Base-by-base conservation (phyloP, 2,329 filamentous ascomycete species). In the Penicillium sp. region DNA sequence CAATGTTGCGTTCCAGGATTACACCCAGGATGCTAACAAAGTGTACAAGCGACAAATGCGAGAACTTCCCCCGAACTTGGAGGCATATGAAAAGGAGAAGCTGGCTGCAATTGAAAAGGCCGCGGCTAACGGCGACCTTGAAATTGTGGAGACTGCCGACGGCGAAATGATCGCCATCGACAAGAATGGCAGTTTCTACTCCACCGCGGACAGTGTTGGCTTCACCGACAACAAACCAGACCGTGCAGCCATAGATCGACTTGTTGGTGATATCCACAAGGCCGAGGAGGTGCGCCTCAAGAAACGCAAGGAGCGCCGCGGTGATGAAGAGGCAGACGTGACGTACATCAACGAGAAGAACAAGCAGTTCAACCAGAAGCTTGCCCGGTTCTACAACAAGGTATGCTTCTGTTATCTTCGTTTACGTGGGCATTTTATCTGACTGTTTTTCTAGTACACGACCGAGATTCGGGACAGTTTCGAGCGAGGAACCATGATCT, bases 331-430 rank as follows among this genome's bases (percentile, higher is more conserved):
- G 48, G 89, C 87, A 27, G 95, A 99, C 76, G 90, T 98, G 68
- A 98, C 93, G 8, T 98, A 96, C 78, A 99, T 99, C 84, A 99
- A 99, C 79, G 92, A 97, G 79, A 97, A 99, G 88, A 99, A 99
- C 83, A 98, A 98, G 83, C 92, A 97, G 82, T 99, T 99, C 81
- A 99, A 99, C 86, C 88, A 96, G 80, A 98, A 99, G 80, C 81
- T 99, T 75, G 83, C 89, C 53, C 84, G 95, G 65, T 99, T 98
- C 80, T 99, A 99, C 78, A 95, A 99, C 79, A 96, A 96, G 78
- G 81, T 83, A 76, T 59, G 77, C 68, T 44, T 49, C n/a, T 19
- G 50, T 43, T 16, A 21, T 35, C n/a, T 7, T 19, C 8, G 31
- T 49, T 8, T 39, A 14, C 35, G 31, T 50, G 10, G 26, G n/a